Evolutionary conservation across 1,284 basidiomycete genomes (phyloP), one percentile per base, ranked within the genome.

Genomic region (Ceratobasidium sp.): DNA sequence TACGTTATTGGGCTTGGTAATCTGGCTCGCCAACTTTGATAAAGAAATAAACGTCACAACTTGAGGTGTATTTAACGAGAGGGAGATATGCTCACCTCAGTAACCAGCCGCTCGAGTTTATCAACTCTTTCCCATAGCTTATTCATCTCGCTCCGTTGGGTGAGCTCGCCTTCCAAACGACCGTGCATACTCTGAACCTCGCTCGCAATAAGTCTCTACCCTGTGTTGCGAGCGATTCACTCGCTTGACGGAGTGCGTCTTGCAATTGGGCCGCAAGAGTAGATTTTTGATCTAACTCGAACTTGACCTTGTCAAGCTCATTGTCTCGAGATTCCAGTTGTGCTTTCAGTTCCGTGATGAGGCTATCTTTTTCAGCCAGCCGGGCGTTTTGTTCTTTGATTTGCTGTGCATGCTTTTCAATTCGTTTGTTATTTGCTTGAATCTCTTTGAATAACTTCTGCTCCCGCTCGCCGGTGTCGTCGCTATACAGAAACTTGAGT

Each of bases 401-500:
- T 40, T 18, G 20, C 6, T 42, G 51, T n/a, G 44, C 64, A 3
- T 23, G 20, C 53, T 55, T n/a, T 18, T 9, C 20, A 9, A 55
- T 55, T 55, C 23, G 53, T 55, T 23, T 20, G 53, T 55, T 55
- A 18, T 26, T 67, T 26, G 42, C n/a, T 42, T 67, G 1, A 23
- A 42, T 20, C 33, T 67, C 64, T 67, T 15, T 2, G 33, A 20
- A 51, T 26, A 33, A 40, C n/a, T 44, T 10, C 20, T 44, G n/a
- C 18, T 13, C 61, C 46, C 28, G 44, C 40, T 68, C 66, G 28
- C 49, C 49, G 20, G 66, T 53, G 7, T 68, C 66, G 46, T 33
- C 46, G 6, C 66, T 51, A 20, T n/a, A 9, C 15, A 20, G n/a
- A 42, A 3, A 20, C 9, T 7, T 55, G n/a, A 55, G 53, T 7